Conservation (phyloP, 108 stramenopile species). For the Cyclotella distinguenda region DNA sequence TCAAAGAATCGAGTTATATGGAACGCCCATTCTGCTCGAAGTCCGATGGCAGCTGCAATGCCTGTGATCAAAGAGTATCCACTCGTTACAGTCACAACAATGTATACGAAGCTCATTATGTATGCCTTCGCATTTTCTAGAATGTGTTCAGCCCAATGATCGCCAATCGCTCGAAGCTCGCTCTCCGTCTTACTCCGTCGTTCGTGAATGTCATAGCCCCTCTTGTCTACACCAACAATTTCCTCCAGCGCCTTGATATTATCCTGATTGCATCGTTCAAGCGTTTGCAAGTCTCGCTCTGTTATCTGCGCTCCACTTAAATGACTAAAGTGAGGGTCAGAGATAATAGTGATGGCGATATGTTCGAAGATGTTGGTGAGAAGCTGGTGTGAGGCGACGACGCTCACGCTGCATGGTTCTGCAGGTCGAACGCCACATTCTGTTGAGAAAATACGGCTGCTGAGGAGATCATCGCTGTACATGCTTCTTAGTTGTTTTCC, state of each 20-base stretch:
- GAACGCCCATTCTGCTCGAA: conserved; percentile 29
- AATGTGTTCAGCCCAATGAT: conserved; percentile 52
- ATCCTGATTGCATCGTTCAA: conserved; percentile 45
- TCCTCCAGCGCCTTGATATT: conserved; percentile 48
- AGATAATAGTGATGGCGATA: conserved; percentile 43
- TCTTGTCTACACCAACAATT: conserved; percentile 43
- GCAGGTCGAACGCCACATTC: conserved; percentile 51
- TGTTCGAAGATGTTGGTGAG: conserved; percentile 52
- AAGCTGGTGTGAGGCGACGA: conserved; percentile 50
- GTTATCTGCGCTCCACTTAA: conserved; percentile 40
- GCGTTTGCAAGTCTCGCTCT: conserved; percentile 42
- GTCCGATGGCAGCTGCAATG: conserved; percentile 30
- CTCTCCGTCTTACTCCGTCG: conserved; percentile 23
- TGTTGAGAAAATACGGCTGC: conserved; percentile 46
- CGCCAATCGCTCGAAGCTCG: conserved; percentile 45
- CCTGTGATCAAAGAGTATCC: conserved; percentile 44
- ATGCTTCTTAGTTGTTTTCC: conserved; percentile 49
- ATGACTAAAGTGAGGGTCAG: conserved; percentile 39
- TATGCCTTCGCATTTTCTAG: conserved; percentile 33
- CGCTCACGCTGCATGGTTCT: conserved; percentile 53
- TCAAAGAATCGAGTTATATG: conserved; percentile 49
- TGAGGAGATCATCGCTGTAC: conserved; percentile 49
- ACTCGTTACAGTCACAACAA: conserved; percentile 42
- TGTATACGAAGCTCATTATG: conserved; percentile 49
- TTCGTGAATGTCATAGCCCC: conserved; percentile 34